Evolutionary conservation across 345 rosid species (phyloP), one percentile per base, ranked within the genome.

Genomic region (Murraya paniculata): DNA sequence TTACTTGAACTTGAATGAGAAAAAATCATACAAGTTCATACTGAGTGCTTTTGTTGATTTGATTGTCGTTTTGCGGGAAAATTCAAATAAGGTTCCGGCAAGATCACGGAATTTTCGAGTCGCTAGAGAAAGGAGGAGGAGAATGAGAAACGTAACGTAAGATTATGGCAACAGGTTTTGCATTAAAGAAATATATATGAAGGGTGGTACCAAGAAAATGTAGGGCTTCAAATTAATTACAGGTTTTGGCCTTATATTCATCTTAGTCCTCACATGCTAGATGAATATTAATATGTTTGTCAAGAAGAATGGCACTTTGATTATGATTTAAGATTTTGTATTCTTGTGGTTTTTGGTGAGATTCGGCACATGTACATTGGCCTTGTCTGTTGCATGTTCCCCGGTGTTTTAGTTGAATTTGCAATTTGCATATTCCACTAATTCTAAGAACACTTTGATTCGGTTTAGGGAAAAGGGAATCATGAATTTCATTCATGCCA

Each of bases 41-140:
- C 77, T 95, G 11, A 88, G 87, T 66, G 98, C 99, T 22, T 95
- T 92, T 60, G 97, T 89, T 19, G 98, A 95, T 83, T 81, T 92
- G 41, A 36, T 91, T 5, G 82, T 85, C 10, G 72, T 71, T 50
- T 68, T 89, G 68, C 89, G 90, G 19, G 57, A 21, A 72, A 50
- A 78, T 41, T 71, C 78, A 0, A 50, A 7, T 13, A 30, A 7
- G 35, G 70, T 36, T 60, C 89, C 85, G 16, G 84, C 38, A 19
- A 82, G 76, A 27, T 55, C 78, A 21, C 79, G 68, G 64, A 56
- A 59, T 53, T 64, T 78, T 71, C 77, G 33, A 3, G 30, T 68
- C 66, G 78, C 45, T 65, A 81, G 73, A 36, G 79, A 62, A 76
- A 81, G 68, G 76, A 83, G 80, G 66, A 79, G 80, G 82, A 50